phyloP scores from a whole-genome alignment of 2,329 filamentous ascomycete species.

The Stemphylium lycopersici region DNA sequence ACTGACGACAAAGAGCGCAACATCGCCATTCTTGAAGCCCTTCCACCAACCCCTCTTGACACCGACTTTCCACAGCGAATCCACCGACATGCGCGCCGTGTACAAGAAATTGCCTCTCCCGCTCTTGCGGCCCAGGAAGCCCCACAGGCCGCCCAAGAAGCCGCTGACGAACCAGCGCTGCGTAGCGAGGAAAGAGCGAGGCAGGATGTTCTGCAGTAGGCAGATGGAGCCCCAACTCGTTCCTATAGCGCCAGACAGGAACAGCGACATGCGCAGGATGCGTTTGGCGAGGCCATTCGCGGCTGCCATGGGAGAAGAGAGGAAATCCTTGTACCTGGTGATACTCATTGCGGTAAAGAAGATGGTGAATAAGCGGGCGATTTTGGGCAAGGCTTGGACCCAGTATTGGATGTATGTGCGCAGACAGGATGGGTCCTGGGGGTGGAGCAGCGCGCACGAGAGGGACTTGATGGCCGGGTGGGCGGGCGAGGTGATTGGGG shows the following conservation, averaged over 20 bases:
- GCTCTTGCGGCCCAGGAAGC: slow-evolving; percentile 71
- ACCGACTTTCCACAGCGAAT: slow-evolving; percentile 91
- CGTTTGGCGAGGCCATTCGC: slow-evolving; percentile 70
- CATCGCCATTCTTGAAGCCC: slow-evolving; percentile 80
- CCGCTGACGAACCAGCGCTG: slow-evolving; percentile 91
- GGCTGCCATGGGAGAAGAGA: slow-evolving; percentile 71
- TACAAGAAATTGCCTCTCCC: slow-evolving; percentile 74
- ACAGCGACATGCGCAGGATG: slow-evolving; percentile 76
- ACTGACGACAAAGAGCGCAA: slow-evolving; percentile 80
- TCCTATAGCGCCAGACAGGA: slow-evolving; percentile 82
- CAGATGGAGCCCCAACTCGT: slow-evolving; percentile 89
- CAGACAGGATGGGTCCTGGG: slow-evolving; percentile 83
- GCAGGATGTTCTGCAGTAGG: slow-evolving; percentile 81
- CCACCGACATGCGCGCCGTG: slow-evolving; percentile 75
- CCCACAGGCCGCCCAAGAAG: slow-evolving; percentile 84
- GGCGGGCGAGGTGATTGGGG: slow-evolving; percentile 79
- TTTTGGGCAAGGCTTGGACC: slow-evolving; percentile 78
- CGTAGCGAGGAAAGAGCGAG: slow-evolving; percentile 74
- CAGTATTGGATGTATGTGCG: slow-evolving; percentile 88
- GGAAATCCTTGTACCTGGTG: slow-evolving; percentile 69
- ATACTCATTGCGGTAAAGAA: slow-evolving; percentile 75
- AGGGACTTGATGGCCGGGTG: slow-evolving; percentile 86
- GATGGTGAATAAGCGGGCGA: slow-evolving; percentile 78
- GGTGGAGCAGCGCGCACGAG: slow-evolving; percentile 89
- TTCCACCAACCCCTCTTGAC: slow-evolving; percentile 88